Evolutionary conservation across 2,329 filamentous ascomycete species (phyloP), one percentile per base, ranked within the genome.

Genomic region (Penicillium sp.): DNA sequence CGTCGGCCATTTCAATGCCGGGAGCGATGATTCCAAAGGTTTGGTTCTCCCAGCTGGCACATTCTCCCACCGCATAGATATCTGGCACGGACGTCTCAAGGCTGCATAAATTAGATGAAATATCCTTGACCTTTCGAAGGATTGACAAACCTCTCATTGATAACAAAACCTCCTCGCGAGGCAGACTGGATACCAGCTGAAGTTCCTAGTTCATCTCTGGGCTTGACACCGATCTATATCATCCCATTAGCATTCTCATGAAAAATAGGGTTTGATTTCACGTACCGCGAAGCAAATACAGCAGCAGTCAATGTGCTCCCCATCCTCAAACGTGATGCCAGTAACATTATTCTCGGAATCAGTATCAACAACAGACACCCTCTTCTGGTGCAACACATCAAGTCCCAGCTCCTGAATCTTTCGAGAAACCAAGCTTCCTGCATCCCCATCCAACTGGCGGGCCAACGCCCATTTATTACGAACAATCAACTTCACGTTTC

Each of bases 1-100:
- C 87, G 63, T 96, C 92, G 0, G 92, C 92, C 90, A 96, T 96
- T 73, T 96, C 92, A 33, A 96, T 83, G 18, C 92, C 92, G 0
- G 92, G 92, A 0, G 89, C 91, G 64, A 97, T 96, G 20, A 97
- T 83, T 6, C 92, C 92, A 62, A 91, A 96, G 0, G 90, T 92
- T 73, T 94, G 89, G 62, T 85, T 88, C 59, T 92, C 82, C 90
- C 90, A 96, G 75, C 88, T 94, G 5, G 92, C 91, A 66, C 92
- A 96, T 74, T 96, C 92, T 54, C 92, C 92, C 48, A 96, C 88
- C 45, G 92, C 92, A 69, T 94, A 96, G 48, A 96, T 84, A 59
- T 88, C 86, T 0, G 85, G 79, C 4, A 81, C 72, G 29, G 85
- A 94, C 2, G 92, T 96, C 58, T 81, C 81, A 6, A 96, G 75